These are phyloP conservation scores for Coniochaeta prunicola DNA, from an alignment of 2,329 filamentous ascomycete genomes.

Conservation along the genomic window DNA sequence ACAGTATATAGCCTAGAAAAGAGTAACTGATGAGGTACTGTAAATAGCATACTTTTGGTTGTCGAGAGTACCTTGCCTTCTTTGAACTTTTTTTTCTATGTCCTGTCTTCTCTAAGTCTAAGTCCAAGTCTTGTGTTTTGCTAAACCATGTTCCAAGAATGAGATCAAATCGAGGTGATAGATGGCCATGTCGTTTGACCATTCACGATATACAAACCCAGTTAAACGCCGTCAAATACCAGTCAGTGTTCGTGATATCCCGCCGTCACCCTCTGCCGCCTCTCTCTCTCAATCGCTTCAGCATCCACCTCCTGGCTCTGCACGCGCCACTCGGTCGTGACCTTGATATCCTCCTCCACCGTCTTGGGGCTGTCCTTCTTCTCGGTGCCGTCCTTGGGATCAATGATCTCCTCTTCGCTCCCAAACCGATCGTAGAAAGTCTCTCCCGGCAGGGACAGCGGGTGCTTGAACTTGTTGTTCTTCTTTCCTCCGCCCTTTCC, in stretches of 20 bases:
- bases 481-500: neutral
- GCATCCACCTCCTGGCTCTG: conserved; percentile 1
- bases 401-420: neutral
- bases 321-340: conserved; percentile 1
- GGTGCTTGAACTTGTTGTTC: neutral
- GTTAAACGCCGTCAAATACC: neutral
- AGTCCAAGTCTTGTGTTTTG: conserved; percentile 38
- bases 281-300: neutral
- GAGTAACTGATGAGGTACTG: too few relatives aligned
- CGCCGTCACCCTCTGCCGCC: neutral
- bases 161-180: too few relatives aligned
- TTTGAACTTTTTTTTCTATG: too few relatives aligned
- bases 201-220: too few relatives aligned
- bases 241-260: neutral
- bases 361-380: neutral
- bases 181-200: too few relatives aligned
- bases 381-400: neutral
- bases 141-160: too few relatives aligned
- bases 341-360: neutral
- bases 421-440: neutral
- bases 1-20: too few relatives aligned
- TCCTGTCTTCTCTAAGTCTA: too few relatives aligned
- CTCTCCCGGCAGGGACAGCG: neutral
- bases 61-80: too few relatives aligned
- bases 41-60: too few relatives aligned